A percentile compares a stretch with the other conserved stretches of the same genome.
phyloP scores from a whole-genome alignment of 1,284 basidiomycete species.

The Sanghuangporus sanghuang region DNA sequence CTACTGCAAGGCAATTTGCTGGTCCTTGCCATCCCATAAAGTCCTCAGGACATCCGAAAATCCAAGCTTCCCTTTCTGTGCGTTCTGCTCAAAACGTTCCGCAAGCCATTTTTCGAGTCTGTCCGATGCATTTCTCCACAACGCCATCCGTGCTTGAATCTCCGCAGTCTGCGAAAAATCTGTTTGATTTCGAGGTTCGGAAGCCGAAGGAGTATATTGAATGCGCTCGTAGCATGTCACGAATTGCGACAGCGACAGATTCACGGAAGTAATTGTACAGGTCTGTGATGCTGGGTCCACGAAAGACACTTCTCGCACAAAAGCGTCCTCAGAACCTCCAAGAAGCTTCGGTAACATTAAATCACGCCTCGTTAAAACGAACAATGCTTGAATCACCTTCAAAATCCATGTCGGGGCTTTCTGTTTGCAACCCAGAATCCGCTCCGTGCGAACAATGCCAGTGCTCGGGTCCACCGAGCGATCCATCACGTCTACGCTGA shows the following conservation, averaged over 20 bases:
- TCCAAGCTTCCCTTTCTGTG: slow-evolving; percentile 77
- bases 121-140: slow-evolving; percentile 76
- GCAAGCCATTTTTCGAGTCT: slow-evolving; percentile 79
- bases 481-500: slow-evolving; percentile 86
- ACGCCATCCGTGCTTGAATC: slow-evolving; percentile 71
- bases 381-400: slow-evolving; percentile 45
- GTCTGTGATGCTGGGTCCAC: slow-evolving; percentile 77
- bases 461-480: slow-evolving; percentile 78
- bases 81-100: slow-evolving; percentile 85
- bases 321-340: slow-evolving; percentile 88
- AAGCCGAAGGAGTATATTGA: slow-evolving; percentile 70
- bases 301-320: slow-evolving; percentile 91
- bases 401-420: slow-evolving; percentile 81
- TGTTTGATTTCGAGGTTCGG: slow-evolving; percentile 42
- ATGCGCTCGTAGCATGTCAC: slow-evolving; percentile 88
- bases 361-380: neutral
- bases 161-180: slow-evolving; percentile 78
- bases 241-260: slow-evolving; percentile 86
- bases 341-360: slow-evolving; percentile 51
- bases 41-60: slow-evolving; percentile 82
- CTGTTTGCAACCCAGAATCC: slow-evolving; percentile 82
- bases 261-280: slow-evolving; percentile 83
- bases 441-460: slow-evolving; percentile 84
- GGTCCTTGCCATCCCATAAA: slow-evolving; percentile 58
- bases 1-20: slow-evolving; percentile 5